Evolutionary conservation across 768 basidiomycete genomes (phyloP), one percentile per base, ranked within the genome.

Genomic region (Russula foetens): DNA sequence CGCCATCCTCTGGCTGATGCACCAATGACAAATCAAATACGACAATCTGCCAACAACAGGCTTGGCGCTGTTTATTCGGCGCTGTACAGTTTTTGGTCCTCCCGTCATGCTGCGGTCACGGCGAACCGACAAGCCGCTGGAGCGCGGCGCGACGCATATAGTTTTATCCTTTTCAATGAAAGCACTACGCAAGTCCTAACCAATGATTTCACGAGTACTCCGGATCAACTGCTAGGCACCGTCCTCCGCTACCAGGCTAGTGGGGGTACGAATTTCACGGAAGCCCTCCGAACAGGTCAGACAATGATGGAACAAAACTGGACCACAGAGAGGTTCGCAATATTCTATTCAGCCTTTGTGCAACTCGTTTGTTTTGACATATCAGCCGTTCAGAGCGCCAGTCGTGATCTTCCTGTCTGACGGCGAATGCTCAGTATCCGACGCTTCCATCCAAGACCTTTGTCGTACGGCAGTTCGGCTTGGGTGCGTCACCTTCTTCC

Each of bases 31-130:
- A 62, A 68, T 15, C 69, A 65, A 41, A 81, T 83, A 48, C 56
- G 63, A 4, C 69, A 65, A 11, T 61, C 54, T 0, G 70, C 72
- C 44, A 69, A 81, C 58, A 79, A 85, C 59, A 70, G 83, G 28
- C 74, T 83, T 17, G 83, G 83, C 1, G 81, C 84, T 0, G 83
- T 84, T 0, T 79, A 79, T 48, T 80, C 82, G 0, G 77, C 83
- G 0, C 63, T 84, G 14, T 68, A 72, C 19, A 41, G 72, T 14
- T 85, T 85, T 66, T 85, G 84, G 83, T 59, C 70, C 14, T 77
- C 84, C 1, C 76, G 83, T 2, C 73, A 75, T 14, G 69, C 75
- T 19, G 76, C 77, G 4, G 53, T 75, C n/a, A 67, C 59, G 6
- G 54, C 58, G 28, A 69, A 49, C 4, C 58, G 35, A 29, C 69